A percentile compares a stretch with the other conserved stretches of the same genome.
These are phyloP conservation scores for Zygotorulaspora florentina DNA, from an alignment of 805 yeast genomes.

Conservation along the genomic window DNA sequence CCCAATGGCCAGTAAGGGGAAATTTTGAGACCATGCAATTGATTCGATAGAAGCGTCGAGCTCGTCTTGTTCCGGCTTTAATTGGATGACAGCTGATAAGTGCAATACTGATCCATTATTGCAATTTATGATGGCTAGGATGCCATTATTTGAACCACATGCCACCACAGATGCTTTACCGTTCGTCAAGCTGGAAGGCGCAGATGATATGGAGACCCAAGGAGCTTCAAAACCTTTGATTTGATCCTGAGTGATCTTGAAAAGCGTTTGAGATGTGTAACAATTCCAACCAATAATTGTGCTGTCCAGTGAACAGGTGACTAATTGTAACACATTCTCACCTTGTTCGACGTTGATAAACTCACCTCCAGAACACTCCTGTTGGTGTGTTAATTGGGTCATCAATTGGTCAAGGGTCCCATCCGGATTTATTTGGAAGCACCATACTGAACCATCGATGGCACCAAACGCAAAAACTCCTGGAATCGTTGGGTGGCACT, in stretches of 20 bases:
- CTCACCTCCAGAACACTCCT: constrained; percentile 74
- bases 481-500: constrained; percentile 70
- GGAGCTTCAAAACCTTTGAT: constrained; percentile 77
- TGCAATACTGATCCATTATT: constrained; percentile 70
- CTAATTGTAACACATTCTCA: constrained; percentile 58
- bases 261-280: constrained; percentile 65
- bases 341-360: constrained; percentile 58
- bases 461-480: constrained; percentile 86
- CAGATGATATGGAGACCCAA: constrained; percentile 69
- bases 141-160: constrained; percentile 85
- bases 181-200: constrained; percentile 38
- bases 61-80: constrained; percentile 52
- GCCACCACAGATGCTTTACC: constrained; percentile 57
- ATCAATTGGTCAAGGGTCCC: constrained; percentile 63
- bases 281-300: constrained; percentile 86
- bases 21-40: constrained; percentile 67
- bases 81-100: constrained; percentile 58
- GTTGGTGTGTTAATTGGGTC: constrained; percentile 76
- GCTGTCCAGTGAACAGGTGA: constrained; percentile 83
- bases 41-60: constrained; percentile 72
- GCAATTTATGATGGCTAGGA: constrained; percentile 69
- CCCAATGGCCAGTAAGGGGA: constrained; percentile 76
- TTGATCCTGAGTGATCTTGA: constrained; percentile 59
- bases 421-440: constrained; percentile 61
- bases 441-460: constrained; percentile 91